These are phyloP conservation scores for Codiaeum variegatum DNA, from an alignment of 441 rosid genomes.

Conservation along the genomic window DNA sequence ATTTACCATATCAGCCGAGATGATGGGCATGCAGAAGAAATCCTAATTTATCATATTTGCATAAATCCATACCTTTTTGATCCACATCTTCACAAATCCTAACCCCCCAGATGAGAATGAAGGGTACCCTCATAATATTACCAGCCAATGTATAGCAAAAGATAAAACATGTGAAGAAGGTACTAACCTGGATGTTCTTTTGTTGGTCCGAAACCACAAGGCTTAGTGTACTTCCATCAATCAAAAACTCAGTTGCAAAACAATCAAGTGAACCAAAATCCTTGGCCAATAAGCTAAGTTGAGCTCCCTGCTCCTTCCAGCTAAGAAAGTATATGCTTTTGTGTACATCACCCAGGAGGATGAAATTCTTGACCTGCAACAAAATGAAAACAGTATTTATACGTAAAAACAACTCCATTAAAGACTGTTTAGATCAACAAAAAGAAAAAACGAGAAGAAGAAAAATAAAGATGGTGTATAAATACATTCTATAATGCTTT, in stretches of 20 bases:
- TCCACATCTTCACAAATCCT: no score
- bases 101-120: no score
- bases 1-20: no score
- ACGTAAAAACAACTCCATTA: neutral
- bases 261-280: conserved; percentile 96
- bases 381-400: conserved; percentile 9
- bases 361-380: conserved; percentile 83
- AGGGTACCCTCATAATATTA: neutral
- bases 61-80: no score
- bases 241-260: conserved; percentile 91
- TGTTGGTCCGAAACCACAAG: conserved; percentile 92
- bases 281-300: conserved; percentile 87
- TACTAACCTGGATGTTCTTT: conserved; percentile 82
- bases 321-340: conserved; percentile 91
- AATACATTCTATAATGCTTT: neutral
- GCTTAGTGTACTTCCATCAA: conserved; percentile 94
- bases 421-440: neutral
- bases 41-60: no score
- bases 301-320: conserved; percentile 99
- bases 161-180: conserved; percentile 3
- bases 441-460: no score
- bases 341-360: conserved; percentile 86
- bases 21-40: no score
- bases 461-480: neutral
- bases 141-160: neutral